Evolutionary conservation across 2,329 filamentous ascomycete species (phyloP).

Genomic region (Phialophora macrospora): DNA sequence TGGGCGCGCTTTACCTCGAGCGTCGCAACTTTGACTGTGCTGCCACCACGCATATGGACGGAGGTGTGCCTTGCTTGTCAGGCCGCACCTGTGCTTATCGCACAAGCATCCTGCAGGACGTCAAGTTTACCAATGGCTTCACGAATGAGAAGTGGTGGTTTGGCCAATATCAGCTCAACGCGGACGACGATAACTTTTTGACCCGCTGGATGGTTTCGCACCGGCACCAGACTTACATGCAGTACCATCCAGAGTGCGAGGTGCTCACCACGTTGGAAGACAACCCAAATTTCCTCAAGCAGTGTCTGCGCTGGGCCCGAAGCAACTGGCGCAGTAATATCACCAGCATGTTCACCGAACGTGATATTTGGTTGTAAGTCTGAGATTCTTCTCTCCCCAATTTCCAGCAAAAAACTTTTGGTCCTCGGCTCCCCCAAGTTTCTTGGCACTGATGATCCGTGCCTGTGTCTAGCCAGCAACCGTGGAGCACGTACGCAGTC

Average conservation of each 20-base stretch:
- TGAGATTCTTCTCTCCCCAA: not conserved
- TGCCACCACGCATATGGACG: conserved; percentile 91
- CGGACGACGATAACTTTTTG: conserved; percentile 98
- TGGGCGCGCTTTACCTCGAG: conserved; percentile 90
- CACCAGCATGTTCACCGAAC: conserved; percentile 83
- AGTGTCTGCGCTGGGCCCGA: conserved; percentile 92
- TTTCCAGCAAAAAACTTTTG: not conserved
- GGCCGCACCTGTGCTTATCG: conserved; percentile 92
- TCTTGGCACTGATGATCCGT: conserved; percentile 31
- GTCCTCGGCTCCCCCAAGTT: conserved; percentile 25
- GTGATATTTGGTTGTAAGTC: conserved; percentile 84
- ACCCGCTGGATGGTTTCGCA: conserved; percentile 93
- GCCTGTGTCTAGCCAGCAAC: conserved; percentile 70
- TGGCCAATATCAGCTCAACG: conserved; percentile 84
- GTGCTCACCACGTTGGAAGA: conserved; percentile 93
- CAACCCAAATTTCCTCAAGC: conserved; percentile 84
- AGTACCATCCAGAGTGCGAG: conserved; percentile 89
- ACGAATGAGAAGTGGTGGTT: conserved; percentile 84
- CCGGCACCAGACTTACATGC: conserved; percentile 91
- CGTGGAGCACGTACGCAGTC: conserved; percentile 91
- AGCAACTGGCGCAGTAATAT: conserved; percentile 98
- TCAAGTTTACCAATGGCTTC: conserved; percentile 84
- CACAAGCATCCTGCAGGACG: conserved; percentile 82
- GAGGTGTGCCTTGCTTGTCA: conserved; percentile 95
- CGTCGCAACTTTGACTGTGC: conserved; percentile 96